Percentiles rank a stretch among this genome's conserved stretches.
phyloP scores from a whole-genome alignment of 768 basidiomycete genomes.

The Jaapia argillacea region DNA sequence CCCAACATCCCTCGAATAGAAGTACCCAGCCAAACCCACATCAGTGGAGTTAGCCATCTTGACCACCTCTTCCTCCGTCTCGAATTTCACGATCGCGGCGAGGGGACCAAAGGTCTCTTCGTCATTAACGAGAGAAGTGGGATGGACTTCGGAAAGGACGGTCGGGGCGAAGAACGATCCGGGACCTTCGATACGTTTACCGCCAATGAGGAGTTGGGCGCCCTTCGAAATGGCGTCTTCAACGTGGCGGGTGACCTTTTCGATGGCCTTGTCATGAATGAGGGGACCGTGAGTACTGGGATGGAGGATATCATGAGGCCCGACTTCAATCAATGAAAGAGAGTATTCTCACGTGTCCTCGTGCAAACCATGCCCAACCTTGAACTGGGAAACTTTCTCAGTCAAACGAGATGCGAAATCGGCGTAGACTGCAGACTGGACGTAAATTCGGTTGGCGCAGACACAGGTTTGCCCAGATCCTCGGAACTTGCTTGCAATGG shows the following conservation, averaged over 20 bases:
- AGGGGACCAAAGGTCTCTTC: slow-evolving; percentile 98
- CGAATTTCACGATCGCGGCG: slow-evolving; percentile 80
- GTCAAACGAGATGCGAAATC: slow-evolving; percentile 85
- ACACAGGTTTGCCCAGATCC: slow-evolving; percentile 76
- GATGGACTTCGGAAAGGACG: slow-evolving; percentile 76
- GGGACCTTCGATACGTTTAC: slow-evolving; percentile 48
- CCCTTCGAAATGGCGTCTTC: slow-evolving; percentile 81
- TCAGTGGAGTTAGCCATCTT: slow-evolving; percentile 74
- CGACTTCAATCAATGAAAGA: background rate
- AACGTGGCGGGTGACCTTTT: slow-evolving; percentile 82
- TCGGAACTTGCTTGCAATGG: slow-evolving; percentile 73
- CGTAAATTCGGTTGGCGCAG: slow-evolving; percentile 87
- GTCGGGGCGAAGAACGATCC: slow-evolving; percentile 80
- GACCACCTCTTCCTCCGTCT: slow-evolving; percentile 91
- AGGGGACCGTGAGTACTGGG: slow-evolving; percentile 88
- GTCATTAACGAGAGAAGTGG: slow-evolving; percentile 47
- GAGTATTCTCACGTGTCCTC: slow-evolving; percentile 47
- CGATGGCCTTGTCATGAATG: slow-evolving; percentile 77
- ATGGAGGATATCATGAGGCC: background rate
- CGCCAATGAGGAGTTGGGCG: slow-evolving; percentile 86
- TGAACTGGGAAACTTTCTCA: slow-evolving; percentile 74
- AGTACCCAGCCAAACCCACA: slow-evolving; percentile 89
- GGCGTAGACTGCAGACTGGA: slow-evolving; percentile 86
- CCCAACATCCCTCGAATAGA: slow-evolving; percentile 81
- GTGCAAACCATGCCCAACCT: slow-evolving; percentile 83